Evolutionary conservation across 805 yeast species (phyloP).

Genomic region (Komagataella pseudopastoris): DNA sequence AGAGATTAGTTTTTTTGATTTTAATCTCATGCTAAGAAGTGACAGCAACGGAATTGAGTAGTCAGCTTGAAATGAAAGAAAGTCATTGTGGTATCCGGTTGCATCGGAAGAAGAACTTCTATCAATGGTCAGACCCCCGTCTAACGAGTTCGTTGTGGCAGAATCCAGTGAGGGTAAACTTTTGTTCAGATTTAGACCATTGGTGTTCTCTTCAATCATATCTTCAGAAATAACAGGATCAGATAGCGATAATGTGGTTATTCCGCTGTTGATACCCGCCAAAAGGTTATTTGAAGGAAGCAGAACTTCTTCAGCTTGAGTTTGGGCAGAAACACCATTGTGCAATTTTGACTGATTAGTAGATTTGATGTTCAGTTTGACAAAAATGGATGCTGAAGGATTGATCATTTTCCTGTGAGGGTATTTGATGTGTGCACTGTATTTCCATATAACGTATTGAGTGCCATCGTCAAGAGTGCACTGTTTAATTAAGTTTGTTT

Average conservation of each 20-base stretch:
- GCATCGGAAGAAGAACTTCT: neutral
- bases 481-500: slow-evolving; percentile 1
- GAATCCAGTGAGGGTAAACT: neutral
- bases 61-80: neutral
- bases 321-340: neutral
- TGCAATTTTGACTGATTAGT: neutral
- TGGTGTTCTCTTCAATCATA: neutral
- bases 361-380: neutral
- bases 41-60: slow-evolving; percentile 1
- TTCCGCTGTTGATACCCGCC: slow-evolving; percentile 1
- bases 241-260: neutral
- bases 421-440: slow-evolving; percentile 1
- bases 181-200: neutral
- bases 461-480: neutral
- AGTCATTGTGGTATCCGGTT: too few relatives aligned
- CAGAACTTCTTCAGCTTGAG: neutral
- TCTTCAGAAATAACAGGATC: neutral
- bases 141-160: neutral
- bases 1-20: slow-evolving; percentile 1
- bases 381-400: slow-evolving; percentile 2
- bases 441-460: slow-evolving; percentile 3
- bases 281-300: neutral
- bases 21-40: slow-evolving; percentile 3
- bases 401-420: slow-evolving; percentile 3
- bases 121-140: neutral